phyloP scores from a whole-genome alignment of 352 stramenopile species.

The Peronospora tabacina region DNA sequence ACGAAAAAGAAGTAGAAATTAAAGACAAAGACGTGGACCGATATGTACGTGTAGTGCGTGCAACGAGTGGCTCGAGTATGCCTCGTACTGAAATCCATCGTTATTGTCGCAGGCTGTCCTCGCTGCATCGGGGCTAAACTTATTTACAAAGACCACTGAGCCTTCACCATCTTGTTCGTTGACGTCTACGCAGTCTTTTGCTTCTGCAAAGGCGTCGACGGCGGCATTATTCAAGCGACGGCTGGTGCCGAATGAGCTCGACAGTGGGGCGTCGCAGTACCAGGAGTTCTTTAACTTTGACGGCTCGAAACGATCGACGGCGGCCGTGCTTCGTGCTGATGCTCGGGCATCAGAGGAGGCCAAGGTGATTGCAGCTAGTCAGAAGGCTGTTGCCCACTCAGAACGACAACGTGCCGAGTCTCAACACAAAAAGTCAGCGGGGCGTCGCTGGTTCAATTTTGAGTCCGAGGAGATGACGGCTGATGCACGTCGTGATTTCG shows the following conservation, averaged over 20 bases:
- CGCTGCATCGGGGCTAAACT: constrained; percentile 39
- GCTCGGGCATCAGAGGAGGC: constrained; percentile 45
- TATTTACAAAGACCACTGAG: constrained; percentile 15
- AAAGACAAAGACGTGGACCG: constrained; percentile 42
- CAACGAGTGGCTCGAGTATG: background rate
- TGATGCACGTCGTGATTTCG: constrained; percentile 83
- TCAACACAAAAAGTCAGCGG: constrained; percentile 44
- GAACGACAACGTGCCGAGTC: constrained; percentile 46
- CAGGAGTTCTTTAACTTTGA: constrained; percentile 32
- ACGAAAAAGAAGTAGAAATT: no score
- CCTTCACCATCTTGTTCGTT: background rate
- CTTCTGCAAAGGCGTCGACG: constrained; percentile 1
- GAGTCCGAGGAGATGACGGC: constrained; percentile 82
- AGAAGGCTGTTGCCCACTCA: constrained; percentile 35
- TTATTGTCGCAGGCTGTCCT: constrained; percentile 30
- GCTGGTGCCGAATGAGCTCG: constrained; percentile 47
- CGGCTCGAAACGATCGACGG: constrained; percentile 16
- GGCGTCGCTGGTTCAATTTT: constrained; percentile 90
- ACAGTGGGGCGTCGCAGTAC: constrained; percentile 56
- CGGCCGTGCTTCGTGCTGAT: constrained; percentile 29
- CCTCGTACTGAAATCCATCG: background rate
- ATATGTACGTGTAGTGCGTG: constrained; percentile 31
- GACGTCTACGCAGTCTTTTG: background rate
- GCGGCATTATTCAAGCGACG: constrained; percentile 12
- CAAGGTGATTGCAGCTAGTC: constrained; percentile 32